Base-by-base conservation (phyloP, 2,329 filamentous ascomycete species). In the Cytospora piceicola region DNA sequence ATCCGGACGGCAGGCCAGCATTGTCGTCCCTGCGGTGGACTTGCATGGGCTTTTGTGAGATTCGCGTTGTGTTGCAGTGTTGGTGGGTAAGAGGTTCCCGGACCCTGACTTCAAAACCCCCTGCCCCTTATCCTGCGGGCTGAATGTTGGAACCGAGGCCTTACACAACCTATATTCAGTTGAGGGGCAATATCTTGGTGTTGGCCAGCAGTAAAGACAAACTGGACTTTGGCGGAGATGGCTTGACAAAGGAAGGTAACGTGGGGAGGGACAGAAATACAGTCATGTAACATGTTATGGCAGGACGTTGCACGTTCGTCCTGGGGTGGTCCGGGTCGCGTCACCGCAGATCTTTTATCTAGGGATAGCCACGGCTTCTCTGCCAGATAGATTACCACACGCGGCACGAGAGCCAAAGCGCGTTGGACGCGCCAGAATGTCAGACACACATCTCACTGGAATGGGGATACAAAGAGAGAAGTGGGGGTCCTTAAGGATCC, bases 21-120 rank as follows among this genome's bases (percentile, higher is more conserved):
- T 63, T 54, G 53, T 63, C 53, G 34, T 53, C 60, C 60, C 60
- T 63, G 60, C 60, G 29, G 15, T 30, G 30, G 52, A 53, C 22
- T 61, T 49, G 39, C 36, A 51, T 53, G 60, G 56, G 27, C 7
- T 24, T 52, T 29, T 56, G 20, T 52, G 42, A 36, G 20, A 30
- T 61, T 49, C 36, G 17, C 14, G 29, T 22, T 27, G 36, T 55
- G 52, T 46, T 49, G 59, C 27, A 62, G 29, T 20, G 60, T 34
- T 46, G 52, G 52, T 53, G 36, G 42, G 52, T 34, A 34, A 34
- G 14, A 49, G 29, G 27, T 32, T 27, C 60, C 60, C 53, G 60
- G 53, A 57, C 60, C 60, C 60, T 63, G 60, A 36, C n/a, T 17
- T 57, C 42, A 9, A 29, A 17, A 29, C 52, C 32, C 5, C 60